Evolutionary conservation across 2,329 filamentous ascomycete genomes (phyloP), one percentile per base, ranked within the genome.

Genomic region (Alternaria ventricosa): DNA sequence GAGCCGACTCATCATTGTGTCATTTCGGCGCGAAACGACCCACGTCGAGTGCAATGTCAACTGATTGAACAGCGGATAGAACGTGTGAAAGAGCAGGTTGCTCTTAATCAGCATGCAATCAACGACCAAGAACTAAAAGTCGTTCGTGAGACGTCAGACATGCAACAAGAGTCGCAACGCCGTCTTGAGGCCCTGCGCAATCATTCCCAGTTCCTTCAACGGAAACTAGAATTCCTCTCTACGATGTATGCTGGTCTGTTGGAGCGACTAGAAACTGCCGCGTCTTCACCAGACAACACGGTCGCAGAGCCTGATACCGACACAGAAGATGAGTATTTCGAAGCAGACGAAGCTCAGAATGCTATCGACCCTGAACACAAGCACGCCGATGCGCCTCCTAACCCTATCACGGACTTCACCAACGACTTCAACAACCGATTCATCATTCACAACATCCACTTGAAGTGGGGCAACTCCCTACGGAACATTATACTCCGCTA

Each of bases 341-440:
- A 85, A 61, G 81, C 82, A 7, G 77, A 84, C n/a, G 87, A 89
- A 54, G 86, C 87, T 43, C 86, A 86, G 23, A 81, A 84, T 56
- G 72, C 80, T 3, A 58, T 70, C 22, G 84, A 86, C 30, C 72
- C 84, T 28, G 84, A 86, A 18, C 69, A 69, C 3, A 77, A 77
- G 49, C 87, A 85, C 13, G 83, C 91, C 57, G 89, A 93, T 67
- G 87, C 27, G 11, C 20, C 56, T 45, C 49, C 90, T 2, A 88
- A 90, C 3, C 88, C 90, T 1, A 87, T 90, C 4, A 88, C 92
- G 15, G 94, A 97, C 69, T 95, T 95, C 70, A 90, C 92, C 53
- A 97, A 92, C 79, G 94, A 98, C 77, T 99, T 97, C 84, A 96
- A 96, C 78, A 99, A 99, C 76, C 92, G 96, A 2, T 99, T 99